Base-by-base conservation (phyloP, 2,329 filamentous ascomycete species). In the Apiospora phragmitis region DNA sequence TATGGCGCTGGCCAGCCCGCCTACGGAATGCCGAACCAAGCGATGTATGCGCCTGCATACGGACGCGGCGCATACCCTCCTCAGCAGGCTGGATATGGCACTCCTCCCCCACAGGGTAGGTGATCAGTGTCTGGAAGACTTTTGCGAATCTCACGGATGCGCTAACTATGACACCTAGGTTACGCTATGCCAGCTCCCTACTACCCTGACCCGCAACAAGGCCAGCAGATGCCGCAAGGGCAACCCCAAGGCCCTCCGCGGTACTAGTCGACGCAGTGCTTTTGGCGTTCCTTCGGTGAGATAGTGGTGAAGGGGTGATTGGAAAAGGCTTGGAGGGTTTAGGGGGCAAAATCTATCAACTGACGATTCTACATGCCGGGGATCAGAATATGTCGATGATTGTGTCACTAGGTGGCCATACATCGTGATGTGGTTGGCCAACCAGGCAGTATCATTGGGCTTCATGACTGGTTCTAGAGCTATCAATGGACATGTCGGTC, bases 141-240 rank as follows among this genome's bases (percentile, higher is more conserved):
- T 35, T 14, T 8, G 9, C 29, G 7, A 8, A 21, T 62, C 12
- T 62, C 6, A 55, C 24, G 49, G 26, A 16, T 26, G 14, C 3
- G 32, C 55, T 62, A 62, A 62, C 32, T 62, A 18, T 38, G 55
- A 38, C 32, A 55, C 43, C n/a, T 21, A 79, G 79, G 76, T 14
- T 80, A 79, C 68, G 74, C 71, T 29, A 74, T 75, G 70, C 75
- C 73, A 9, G 51, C 71, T 12, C 73, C 74, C 12, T 88, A 87
- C 72, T 88, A 89, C 74, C 77, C 81, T 26, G 84, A 87, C 72
- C 85, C 76, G 69, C 75, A 75, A 59, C 81, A 81, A 74, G 83
- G 80, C 70, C 82, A 82, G 72, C 81, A 78, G 72, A 79, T 80
- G 67, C 73, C 71, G 43, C 79, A 76, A 68, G 79, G 81, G 73